Evolutionary conservation across 169 alveolate genomes (phyloP).

Genomic region (Perkinsus chesapeaki): DNA sequence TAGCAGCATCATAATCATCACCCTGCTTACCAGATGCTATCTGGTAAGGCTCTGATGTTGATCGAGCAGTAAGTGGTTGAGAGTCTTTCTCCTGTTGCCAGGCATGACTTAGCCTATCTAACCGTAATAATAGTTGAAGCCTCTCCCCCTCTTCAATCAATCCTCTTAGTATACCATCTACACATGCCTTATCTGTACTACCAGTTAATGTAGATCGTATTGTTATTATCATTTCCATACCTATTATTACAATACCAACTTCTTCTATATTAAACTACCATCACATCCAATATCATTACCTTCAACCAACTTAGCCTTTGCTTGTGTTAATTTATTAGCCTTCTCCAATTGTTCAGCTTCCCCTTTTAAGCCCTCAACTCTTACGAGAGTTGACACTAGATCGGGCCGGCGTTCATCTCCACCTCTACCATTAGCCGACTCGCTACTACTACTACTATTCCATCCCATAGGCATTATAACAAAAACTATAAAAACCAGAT

Average conservation of each 20-base stretch:
- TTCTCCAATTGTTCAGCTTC: not conserved
- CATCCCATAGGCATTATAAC: not conserved
- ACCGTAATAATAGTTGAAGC: not conserved
- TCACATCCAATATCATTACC: not conserved
- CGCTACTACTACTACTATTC: not conserved
- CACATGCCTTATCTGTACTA: not conserved
- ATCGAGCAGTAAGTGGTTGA: not conserved
- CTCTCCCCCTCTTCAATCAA: not conserved
- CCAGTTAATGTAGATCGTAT: not conserved
- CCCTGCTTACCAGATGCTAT: not conserved
- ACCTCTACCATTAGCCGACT: too few species aligned
- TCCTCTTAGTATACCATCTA: not conserved
- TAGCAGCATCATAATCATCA: not conserved
- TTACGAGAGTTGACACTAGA: not conserved
- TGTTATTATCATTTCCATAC: not conserved
- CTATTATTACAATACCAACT: not conserved
- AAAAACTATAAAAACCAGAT: not conserved
- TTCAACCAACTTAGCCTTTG: not conserved
- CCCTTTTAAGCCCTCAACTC: not conserved
- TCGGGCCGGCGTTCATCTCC: not conserved
- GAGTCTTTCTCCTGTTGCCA: not conserved
- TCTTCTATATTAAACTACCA: not conserved
- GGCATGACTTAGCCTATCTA: not conserved
- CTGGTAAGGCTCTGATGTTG: not conserved
- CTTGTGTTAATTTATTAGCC: not conserved